phyloP scores from a whole-genome alignment of 2,329 filamentous ascomycete genomes.

The Epichloe uncinata region DNA sequence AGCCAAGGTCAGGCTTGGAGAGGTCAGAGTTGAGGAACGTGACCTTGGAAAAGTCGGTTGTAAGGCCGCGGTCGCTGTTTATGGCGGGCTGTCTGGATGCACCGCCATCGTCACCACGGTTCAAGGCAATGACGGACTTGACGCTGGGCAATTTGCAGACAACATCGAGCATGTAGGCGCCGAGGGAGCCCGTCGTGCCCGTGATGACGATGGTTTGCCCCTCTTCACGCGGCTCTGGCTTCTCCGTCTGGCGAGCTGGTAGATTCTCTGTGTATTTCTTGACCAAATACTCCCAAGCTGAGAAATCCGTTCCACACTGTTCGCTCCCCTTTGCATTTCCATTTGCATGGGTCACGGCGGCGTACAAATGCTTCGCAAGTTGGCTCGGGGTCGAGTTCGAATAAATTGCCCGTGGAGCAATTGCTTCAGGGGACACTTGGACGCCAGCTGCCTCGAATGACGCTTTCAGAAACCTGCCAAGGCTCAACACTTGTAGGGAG shows the following conservation, averaged over 20 bases:
- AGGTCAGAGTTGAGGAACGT: constrained; percentile 36
- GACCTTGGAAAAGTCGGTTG: constrained; percentile 22
- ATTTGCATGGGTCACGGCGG: not conserved
- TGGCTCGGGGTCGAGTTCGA: constrained; percentile 15
- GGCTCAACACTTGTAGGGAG: constrained; percentile 24
- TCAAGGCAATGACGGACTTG: constrained; percentile 14
- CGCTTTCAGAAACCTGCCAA: constrained; percentile 9
- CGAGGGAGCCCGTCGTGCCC: constrained; percentile 79
- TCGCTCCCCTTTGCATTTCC: constrained; percentile 4
- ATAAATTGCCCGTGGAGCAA: constrained; percentile 17
- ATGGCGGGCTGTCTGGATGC: constrained; percentile 23
- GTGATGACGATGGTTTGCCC: constrained; percentile 60
- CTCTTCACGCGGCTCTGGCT: constrained; percentile 14
- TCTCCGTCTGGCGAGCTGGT: constrained; percentile 7
- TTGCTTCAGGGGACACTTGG: constrained; percentile 1
- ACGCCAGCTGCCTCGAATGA: constrained; percentile 10
- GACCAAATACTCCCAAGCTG: constrained; percentile 9
- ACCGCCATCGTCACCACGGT: constrained; percentile 22
- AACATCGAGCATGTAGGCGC: constrained; percentile 51
- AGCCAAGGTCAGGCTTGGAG: constrained; percentile 32
- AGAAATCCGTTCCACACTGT: not conserved
- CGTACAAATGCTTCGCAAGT: constrained; percentile 11
- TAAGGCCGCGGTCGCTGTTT: constrained; percentile 25
- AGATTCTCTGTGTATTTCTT: constrained; percentile 19
- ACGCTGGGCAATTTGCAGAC: constrained; percentile 14